phyloP scores from a whole-genome alignment of 345 rosid species.

The Psidium guajava region DNA sequence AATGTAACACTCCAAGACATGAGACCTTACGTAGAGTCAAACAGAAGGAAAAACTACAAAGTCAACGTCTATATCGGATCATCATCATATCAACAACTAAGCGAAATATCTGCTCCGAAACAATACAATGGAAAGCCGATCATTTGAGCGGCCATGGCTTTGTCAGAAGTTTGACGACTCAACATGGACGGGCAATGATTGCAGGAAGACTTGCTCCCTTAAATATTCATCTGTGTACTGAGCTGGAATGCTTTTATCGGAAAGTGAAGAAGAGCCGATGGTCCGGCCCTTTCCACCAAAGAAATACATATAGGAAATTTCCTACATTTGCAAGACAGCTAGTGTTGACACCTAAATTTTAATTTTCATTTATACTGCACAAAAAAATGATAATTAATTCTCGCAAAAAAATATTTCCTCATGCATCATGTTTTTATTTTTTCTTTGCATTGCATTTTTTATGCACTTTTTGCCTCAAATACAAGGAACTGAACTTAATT shows the following conservation, averaged over 20 bases:
- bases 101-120: neutral
- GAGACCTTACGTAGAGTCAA: neutral
- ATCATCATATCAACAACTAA: neutral
- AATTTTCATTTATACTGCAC: no score
- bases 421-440: no score
- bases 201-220: neutral
- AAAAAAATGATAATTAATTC: no score
- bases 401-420: no score
- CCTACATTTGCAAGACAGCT: conserved; percentile 20
- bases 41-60: neutral
- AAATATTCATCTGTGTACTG: neutral
- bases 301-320: conserved; percentile 55
- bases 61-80: neutral
- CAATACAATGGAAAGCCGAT: no score
- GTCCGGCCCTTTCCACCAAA: conserved; percentile 77
- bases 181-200: neutral
- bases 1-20: neutral
- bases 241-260: conserved; percentile 4
- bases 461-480: no score
- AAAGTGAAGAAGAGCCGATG: conserved; percentile 40
- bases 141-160: neutral
- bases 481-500: no score
- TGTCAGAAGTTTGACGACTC: neutral
- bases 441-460: no score
- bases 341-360: no score